phyloP scores from a whole-genome alignment of 805 yeast species.

The Debaryomyces castellii region DNA sequence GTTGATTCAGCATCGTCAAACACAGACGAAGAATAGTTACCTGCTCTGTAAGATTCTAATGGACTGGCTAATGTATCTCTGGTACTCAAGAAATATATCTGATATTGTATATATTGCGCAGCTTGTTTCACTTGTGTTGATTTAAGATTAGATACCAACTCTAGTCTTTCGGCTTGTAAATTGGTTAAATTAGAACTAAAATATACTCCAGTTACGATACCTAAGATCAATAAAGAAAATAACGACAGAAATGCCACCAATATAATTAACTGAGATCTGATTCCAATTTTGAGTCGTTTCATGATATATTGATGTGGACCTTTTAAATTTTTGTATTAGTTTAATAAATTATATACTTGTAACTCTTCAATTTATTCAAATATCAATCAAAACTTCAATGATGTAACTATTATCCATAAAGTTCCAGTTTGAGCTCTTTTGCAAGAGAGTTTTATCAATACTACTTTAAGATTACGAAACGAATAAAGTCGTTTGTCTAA shows the following conservation, averaged over 20 bases:
- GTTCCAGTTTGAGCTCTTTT: not conserved
- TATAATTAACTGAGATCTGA: conserved; percentile 72
- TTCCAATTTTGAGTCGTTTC: conserved; percentile 55
- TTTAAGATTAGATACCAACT: conserved; percentile 77
- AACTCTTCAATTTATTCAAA: not conserved
- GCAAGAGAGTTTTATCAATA: not conserved
- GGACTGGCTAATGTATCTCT: conserved; percentile 62
- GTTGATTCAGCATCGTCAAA: conserved; percentile 43
- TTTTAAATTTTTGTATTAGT: not conserved
- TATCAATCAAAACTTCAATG: not conserved
- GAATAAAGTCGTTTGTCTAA: not conserved
- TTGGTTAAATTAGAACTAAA: conserved; percentile 62
- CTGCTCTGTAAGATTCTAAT: conserved; percentile 64
- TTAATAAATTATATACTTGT: too few relatives aligned
- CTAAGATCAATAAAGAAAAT: conserved; percentile 67
- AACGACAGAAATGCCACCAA: conserved; percentile 70
- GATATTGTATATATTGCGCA: conserved; percentile 62
- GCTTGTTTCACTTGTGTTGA: conserved; percentile 76
- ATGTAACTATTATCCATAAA: not conserved
- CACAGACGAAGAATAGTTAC: conserved; percentile 55
- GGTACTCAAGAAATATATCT: conserved; percentile 62
- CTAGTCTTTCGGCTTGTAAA: conserved; percentile 67
- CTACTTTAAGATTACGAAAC: not conserved
- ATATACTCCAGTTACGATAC: conserved; percentile 72
- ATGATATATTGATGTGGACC: conserved; percentile 10